Conservation (phyloP, 148 eudicot species). For the Amaranthus palmeri region DNA sequence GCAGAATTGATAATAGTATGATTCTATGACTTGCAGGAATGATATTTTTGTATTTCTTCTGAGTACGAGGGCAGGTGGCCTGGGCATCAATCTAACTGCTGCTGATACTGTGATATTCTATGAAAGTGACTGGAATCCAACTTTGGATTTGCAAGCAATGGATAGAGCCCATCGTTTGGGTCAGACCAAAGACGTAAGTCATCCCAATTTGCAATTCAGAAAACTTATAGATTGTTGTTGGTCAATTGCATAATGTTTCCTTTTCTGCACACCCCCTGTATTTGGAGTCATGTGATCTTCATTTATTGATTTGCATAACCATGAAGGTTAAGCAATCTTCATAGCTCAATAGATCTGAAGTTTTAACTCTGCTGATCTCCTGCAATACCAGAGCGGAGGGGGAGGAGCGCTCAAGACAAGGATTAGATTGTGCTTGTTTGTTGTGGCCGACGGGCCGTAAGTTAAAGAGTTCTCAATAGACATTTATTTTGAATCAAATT, state of each 20-base stretch:
- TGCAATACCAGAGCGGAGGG: not conserved
- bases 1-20: conserved; percentile 77
- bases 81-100: conserved; percentile 95
- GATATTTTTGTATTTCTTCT: conserved; percentile 96
- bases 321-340: too few species aligned
- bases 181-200: conserved; percentile 94
- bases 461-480: not conserved
- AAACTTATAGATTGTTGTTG: not conserved
- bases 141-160: conserved; percentile 97
- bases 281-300: not conserved
- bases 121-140: conserved; percentile 99
- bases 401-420: not conserved
- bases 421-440: not conserved
- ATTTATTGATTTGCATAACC: not conserved
- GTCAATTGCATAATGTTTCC: not conserved
- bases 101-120: conserved; percentile 98
- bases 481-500: conserved; percentile 4
- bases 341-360: too few species aligned
- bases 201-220: conserved; percentile 6
- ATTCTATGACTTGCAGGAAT: conserved; percentile 52
- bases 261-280: not conserved
- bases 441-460: not conserved
- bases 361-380: too few species aligned
- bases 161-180: conserved; percentile 99
- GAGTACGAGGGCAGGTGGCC: conserved; percentile 97